phyloP scores from a whole-genome alignment of 2,329 filamentous ascomycete genomes.

The Simplicillium sp. region DNA sequence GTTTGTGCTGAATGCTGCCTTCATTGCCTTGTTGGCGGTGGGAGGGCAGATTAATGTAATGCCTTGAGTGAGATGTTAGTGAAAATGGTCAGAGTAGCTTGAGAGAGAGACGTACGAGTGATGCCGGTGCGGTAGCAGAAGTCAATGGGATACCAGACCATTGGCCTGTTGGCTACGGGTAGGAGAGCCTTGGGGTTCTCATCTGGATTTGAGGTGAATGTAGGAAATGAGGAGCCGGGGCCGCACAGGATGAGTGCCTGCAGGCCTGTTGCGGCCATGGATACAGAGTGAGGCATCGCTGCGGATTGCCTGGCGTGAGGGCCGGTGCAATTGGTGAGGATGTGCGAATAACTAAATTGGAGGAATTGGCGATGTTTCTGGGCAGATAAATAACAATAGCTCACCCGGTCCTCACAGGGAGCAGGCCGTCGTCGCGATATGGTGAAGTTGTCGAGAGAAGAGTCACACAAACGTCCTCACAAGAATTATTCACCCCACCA shows the following conservation, averaged over 20 bases:
- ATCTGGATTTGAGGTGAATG: conserved; percentile 71
- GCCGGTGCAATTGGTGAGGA: no score
- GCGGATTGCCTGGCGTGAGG: no score
- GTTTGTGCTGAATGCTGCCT: conserved; percentile 63
- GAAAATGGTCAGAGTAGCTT: background rate
- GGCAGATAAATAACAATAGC: no score
- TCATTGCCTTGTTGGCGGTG: conserved; percentile 57
- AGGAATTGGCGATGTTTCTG: no score
- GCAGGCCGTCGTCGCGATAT: no score
- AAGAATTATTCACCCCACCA: background rate
- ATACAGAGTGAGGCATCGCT: conserved; percentile 65
- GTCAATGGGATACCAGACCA: conserved; percentile 85
- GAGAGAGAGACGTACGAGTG: conserved; percentile 44
- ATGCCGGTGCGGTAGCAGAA: conserved; percentile 78
- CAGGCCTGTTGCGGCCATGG: conserved; percentile 65
- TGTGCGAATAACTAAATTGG: no score
- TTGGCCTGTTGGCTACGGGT: conserved; percentile 74
- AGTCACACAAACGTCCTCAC: background rate
- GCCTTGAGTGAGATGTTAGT: conserved; percentile 26
- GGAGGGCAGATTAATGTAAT: conserved; percentile 56
- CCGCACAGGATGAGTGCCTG: conserved; percentile 79
- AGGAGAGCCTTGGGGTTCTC: conserved; percentile 75
- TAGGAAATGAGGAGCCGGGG: conserved; percentile 71
- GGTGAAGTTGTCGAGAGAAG: background rate
- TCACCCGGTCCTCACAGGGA: no score